These are phyloP conservation scores for Aureobasidium sp. DNA, from an alignment of 2,329 filamentous ascomycete species.

Conservation along the genomic window DNA sequence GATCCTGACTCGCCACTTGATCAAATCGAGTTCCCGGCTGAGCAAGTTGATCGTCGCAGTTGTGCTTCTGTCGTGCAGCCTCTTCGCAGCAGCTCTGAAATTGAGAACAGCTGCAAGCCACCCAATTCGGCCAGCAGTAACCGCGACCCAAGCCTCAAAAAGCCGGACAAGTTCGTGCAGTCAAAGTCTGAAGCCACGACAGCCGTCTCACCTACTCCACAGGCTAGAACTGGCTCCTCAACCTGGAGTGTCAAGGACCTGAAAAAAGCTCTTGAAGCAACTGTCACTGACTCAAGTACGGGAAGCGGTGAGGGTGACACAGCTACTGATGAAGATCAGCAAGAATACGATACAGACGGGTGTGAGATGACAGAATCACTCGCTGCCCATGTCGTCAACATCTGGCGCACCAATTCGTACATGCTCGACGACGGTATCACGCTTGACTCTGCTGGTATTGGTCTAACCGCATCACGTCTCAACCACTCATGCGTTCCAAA, in stretches of 20 bases:
- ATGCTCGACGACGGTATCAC: constrained; percentile 8
- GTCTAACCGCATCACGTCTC: constrained; percentile 11
- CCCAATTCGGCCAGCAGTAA: neutral
- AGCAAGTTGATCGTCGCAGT: constrained; percentile 3
- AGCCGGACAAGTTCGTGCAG: neutral
- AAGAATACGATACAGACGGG: neutral
- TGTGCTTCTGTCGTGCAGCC: constrained; percentile 7
- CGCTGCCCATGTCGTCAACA: constrained; percentile 2
- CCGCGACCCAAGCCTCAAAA: neutral
- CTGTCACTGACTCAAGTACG: neutral
- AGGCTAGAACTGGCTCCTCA: neutral
- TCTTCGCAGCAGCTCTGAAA: neutral
- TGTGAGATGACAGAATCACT: neutral
- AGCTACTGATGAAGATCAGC: neutral
- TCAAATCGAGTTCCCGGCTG: neutral
- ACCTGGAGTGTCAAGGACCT: neutral
- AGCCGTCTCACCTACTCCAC: neutral
- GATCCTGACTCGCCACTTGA: neutral
- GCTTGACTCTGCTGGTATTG: constrained; percentile 7
- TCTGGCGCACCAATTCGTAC: constrained; percentile 8
- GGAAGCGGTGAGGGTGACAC: neutral
- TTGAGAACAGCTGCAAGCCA: neutral
- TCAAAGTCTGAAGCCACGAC: neutral
- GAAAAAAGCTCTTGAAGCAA: neutral
- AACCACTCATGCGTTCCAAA: constrained; percentile 19